phyloP scores from a whole-genome alignment of 2,329 filamentous ascomycete species.

The Myriosclerotinia duriaeana region DNA sequence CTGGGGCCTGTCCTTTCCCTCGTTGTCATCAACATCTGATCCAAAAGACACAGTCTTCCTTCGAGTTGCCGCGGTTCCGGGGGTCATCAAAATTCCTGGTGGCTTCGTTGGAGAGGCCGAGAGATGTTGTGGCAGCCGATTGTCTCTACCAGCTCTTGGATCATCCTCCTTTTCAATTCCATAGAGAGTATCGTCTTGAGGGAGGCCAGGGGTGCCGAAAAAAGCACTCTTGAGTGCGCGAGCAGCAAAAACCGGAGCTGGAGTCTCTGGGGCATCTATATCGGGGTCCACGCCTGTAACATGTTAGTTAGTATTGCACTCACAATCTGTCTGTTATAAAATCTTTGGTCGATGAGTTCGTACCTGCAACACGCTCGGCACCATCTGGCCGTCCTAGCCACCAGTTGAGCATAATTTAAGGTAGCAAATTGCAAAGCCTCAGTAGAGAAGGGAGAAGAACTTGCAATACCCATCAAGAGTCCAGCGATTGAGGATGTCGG shows the following conservation, averaged over 20 bases:
- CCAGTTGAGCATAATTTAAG: constrained; percentile 39
- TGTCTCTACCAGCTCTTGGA: constrained; percentile 26
- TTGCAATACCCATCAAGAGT: not conserved
- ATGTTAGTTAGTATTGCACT: not conserved
- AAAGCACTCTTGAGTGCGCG: constrained; percentile 63
- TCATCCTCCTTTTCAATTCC: constrained; percentile 36
- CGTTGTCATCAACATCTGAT: constrained; percentile 49
- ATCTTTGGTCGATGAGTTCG: not conserved
- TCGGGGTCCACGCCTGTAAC: constrained; percentile 14
- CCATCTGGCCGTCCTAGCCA: constrained; percentile 35
- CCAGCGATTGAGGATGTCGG: not conserved
- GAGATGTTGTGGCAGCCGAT: constrained; percentile 35
- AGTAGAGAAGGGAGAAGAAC: not conserved
- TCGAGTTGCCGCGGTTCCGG: constrained; percentile 59
- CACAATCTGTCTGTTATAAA: not conserved
- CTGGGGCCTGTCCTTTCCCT: constrained; percentile 27
- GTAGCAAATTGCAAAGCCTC: constrained; percentile 3
- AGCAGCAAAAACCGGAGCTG: constrained; percentile 65
- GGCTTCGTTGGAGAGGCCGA: constrained; percentile 39
- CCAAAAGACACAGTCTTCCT: constrained; percentile 67
- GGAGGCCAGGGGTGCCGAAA: constrained; percentile 56
- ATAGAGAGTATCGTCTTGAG: constrained; percentile 41
- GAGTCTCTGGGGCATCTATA: constrained; percentile 60
- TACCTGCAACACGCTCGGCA: constrained; percentile 36
- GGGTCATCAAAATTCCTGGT: constrained; percentile 60